These are phyloP conservation scores for Melampsora americana DNA, from an alignment of 1,284 basidiomycete species.

Conservation along the genomic window DNA sequence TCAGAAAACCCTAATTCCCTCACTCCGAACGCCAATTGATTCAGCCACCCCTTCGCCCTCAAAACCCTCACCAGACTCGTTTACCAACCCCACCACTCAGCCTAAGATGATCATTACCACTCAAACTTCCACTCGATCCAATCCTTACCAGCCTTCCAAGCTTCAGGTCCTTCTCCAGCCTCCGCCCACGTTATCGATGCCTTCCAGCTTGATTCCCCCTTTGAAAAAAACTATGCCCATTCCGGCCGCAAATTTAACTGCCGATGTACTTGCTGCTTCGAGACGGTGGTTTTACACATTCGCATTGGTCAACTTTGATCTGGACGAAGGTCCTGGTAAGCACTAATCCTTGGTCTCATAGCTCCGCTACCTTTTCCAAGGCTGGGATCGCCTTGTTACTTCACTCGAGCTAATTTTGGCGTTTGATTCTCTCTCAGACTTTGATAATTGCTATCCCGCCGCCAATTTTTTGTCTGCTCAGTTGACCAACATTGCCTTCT, in stretches of 20 bases:
- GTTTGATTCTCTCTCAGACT: conserved; percentile 1
- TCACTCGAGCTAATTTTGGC: neutral
- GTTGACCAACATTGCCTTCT: conserved; percentile 69
- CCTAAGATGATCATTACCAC: no score
- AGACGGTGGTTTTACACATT: conserved; percentile 19
- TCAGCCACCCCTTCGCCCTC: no score
- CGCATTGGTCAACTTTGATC: conserved; percentile 40
- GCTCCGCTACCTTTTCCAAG: neutral
- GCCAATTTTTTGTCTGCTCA: neutral
- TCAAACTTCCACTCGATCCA: no score
- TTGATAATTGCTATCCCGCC: conserved; percentile 41
- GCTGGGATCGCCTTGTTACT: neutral
- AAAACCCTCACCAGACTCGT: no score
- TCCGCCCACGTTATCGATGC: neutral
- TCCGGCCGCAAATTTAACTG: neutral
- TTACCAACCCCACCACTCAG: no score
- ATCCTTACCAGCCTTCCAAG: no score
- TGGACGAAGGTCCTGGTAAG: conserved; percentile 39
- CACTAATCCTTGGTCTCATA: neutral
- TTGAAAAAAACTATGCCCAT: neutral
- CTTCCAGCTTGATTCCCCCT: neutral
- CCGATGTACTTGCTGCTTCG: neutral
- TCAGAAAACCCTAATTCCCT: neutral
- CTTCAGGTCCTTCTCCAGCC: neutral
- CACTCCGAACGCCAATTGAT: no score